Evolutionary conservation across 2,329 filamentous ascomycete genomes (phyloP), one percentile per base, ranked within the genome.

Genomic region (Trichophyton simii): DNA sequence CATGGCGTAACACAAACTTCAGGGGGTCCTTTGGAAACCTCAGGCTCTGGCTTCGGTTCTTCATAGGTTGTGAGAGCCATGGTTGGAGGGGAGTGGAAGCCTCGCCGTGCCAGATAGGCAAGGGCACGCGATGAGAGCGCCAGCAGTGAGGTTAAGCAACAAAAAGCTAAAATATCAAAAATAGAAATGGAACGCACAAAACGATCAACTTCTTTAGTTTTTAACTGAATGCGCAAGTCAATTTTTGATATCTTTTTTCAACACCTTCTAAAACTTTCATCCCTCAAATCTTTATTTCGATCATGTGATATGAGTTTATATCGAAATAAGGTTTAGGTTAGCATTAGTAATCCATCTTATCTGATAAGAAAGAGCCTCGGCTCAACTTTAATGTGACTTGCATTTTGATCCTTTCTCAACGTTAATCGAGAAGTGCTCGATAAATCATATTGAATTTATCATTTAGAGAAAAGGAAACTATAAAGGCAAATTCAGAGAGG

Each of bases 11-110:
- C 65, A 13, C 63, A 63, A 34, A 71, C 71, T 55, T 69, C 67
- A 5, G 70, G 67, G 13, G 69, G 66, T 28, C 67, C 60, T 63
- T 68, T 60, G 20, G 68, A 63, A 3, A 67, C 65, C 25, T 71
- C 68, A 15, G 69, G 62, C 34, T 63, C 41, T 57, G 8, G 57
- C 58, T 67, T 59, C 5, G 54, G 8, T 20, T 63, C 59, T 59
- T 73, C 71, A 64, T 71, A 64, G 36, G 68, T 69, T 50, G 67
- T 68, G 62, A 76, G 63, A 60, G 75, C 71, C 74, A 78, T 76
- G 54, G 65, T 70, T 63, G 71, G 68, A 54, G 68, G 65, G 11
- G 68, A 67, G 61, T 70, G 65, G 58, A 67, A 72, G 62, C 71
- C 72, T 68, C 69, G 70, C 66, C 69, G 70, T 60, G 72, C 68